A percentile compares a stretch with the other conserved stretches of the same genome.
phyloP scores from a whole-genome alignment of 2,329 filamentous ascomycete genomes.

The Hypoxylon sp. region DNA sequence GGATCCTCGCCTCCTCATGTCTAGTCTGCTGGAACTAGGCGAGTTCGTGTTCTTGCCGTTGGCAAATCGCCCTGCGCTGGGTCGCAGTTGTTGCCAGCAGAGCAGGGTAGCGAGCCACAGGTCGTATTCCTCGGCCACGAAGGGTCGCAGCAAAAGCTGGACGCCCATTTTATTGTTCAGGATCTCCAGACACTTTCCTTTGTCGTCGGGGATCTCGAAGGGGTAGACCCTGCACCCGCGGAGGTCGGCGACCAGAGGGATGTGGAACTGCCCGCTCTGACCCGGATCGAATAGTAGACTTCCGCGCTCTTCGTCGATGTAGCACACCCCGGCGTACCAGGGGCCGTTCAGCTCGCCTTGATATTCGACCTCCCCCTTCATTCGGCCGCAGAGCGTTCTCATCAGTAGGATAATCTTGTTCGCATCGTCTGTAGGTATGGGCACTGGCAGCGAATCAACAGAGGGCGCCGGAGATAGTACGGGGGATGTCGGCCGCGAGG shows the following conservation, averaged over 20 bases:
- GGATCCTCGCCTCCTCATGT: conserved; percentile 55
- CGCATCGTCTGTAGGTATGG: conserved; percentile 71
- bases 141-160: conserved; percentile 71
- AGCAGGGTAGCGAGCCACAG: conserved; percentile 82
- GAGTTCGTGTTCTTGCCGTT: conserved; percentile 51
- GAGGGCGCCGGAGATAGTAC: conserved; percentile 61
- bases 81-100: conserved; percentile 80
- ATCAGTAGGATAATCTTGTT: conserved; percentile 78
- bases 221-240: conserved; percentile 75
- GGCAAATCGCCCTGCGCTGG: conserved; percentile 62
- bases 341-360: conserved; percentile 65
- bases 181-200: conserved; percentile 62
- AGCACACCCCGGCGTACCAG: conserved; percentile 77
- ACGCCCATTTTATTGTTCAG: conserved; percentile 61
- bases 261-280: conserved; percentile 69
- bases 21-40: conserved; percentile 51
- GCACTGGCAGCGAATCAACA: conserved; percentile 66
- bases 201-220: conserved; percentile 56
- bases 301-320: conserved; percentile 78
- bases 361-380: conserved; percentile 81
- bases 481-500: conserved; percentile 66
- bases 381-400: conserved; percentile 78
- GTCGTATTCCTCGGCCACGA: conserved; percentile 72
- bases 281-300: conserved; percentile 78
- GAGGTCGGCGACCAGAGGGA: conserved; percentile 74